phyloP scores from a whole-genome alignment of 1,139 yeast genomes.

The Candida anutae region DNA sequence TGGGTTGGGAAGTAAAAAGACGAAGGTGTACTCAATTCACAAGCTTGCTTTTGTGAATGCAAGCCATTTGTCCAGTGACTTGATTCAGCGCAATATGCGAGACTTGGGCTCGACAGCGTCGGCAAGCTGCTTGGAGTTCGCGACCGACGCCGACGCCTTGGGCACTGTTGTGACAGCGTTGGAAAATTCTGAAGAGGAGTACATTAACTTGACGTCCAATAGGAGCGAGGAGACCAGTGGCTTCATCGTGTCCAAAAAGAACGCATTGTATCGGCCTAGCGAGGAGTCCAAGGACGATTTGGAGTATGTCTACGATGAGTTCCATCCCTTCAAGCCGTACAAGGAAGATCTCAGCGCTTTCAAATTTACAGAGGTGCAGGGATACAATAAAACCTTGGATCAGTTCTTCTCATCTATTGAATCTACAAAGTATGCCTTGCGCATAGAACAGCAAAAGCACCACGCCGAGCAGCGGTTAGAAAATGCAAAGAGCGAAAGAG shows the following conservation, averaged over 20 bases:
- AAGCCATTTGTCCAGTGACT: conserved; percentile 72
- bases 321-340: conserved; percentile 74
- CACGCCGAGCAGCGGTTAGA: conserved; percentile 68
- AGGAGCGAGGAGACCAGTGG: conserved; percentile 41
- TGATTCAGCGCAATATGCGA: conserved; percentile 53
- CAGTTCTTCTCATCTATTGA: conserved; percentile 79
- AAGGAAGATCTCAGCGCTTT: conserved; percentile 26
- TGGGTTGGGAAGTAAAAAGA: conserved; percentile 19
- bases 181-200: conserved; percentile 32
- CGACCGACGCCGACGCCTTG: conserved; percentile 12
- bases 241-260: conserved; percentile 57
- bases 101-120: conserved; percentile 41
- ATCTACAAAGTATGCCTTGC: conserved; percentile 65
- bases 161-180: conserved; percentile 36
- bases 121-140: conserved; percentile 30
- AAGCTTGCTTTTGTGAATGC: conserved; percentile 62
- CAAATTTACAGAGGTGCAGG: conserved; percentile 34
- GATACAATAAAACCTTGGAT: conserved; percentile 79
- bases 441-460: conserved; percentile 68
- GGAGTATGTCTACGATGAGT: conserved; percentile 65
- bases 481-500: conserved; percentile 68
- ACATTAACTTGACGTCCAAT: conserved; percentile 2
- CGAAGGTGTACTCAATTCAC: conserved; percentile 55
- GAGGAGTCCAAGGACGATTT: conserved; percentile 28
- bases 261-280: conserved; percentile 36